Evolutionary conservation across 805 yeast species (phyloP), one percentile per base, ranked within the genome.

Genomic region (Candida manassasensis): DNA sequence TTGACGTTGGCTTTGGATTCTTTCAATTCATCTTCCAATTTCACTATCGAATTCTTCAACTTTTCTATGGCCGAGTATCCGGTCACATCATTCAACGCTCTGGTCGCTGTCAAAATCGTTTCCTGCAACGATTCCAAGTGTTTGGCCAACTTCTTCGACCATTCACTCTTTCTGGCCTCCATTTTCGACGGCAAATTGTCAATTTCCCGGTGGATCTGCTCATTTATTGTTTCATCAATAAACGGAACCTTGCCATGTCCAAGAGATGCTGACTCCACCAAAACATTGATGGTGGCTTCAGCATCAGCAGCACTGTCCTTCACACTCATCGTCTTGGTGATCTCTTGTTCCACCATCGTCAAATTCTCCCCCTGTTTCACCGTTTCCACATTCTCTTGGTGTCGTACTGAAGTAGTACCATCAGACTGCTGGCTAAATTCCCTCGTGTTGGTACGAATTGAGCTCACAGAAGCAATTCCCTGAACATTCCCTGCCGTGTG

Each of bases 11-110:
- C 55, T 38, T 85, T 75, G 3, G 77, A 61, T 1, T 52, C 55
- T 33, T 63, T 63, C 26, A 86, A 55, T 21, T 70, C 65, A 10
- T 42, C 41, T 47, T 90, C 97, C 29, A 64, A 55, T 3, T 48
- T 45, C 6, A 72, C 77, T 19, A 93, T 86, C 2, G 74, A 60
- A 19, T 65, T 55, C 56, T 87, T 81, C 47, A 90, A 59, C 39
- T 70, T 66, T 50, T 85, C 95, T 38, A 93, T 85, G 13, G 80
- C 69, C 0, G 87, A 73, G 56, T 93, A 93, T 0, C 98, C 98
- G 0, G 98, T 90, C 8, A 88, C 80, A 47, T 88, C 96, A 50
- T 93, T 93, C 21, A 90, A 67, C 2, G 89, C 75, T 40, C 76
- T 69, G 0, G 85, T 73, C 0, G 84, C 81, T 0, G 77, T 70